Percentiles rank a stretch among this genome's conserved stretches.
These are phyloP conservation scores for Oryza australiensis DNA, from an alignment of 176 grass and related monocot species.

Conservation along the genomic window DNA sequence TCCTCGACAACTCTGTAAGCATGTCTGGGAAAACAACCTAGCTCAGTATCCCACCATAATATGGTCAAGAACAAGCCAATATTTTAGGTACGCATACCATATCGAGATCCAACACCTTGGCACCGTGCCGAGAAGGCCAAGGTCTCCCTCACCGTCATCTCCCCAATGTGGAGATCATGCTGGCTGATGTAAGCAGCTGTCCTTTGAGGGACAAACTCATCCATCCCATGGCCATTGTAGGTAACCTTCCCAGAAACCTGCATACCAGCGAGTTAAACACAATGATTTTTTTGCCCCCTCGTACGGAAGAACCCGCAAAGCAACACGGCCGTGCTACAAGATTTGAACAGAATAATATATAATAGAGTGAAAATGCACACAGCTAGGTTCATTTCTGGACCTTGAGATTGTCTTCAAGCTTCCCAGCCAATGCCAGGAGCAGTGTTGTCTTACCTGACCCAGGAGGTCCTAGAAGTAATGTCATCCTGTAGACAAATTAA, in stretches of 20 bases:
- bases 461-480: constrained; percentile 73
- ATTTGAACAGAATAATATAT: not conserved
- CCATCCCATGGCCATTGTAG: constrained; percentile 83
- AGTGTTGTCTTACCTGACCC: constrained; percentile 84
- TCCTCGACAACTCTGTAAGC: not conserved
- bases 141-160: constrained; percentile 96
- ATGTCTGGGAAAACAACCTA: constrained; percentile 41
- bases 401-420: constrained; percentile 65
- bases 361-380: not conserved
- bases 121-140: constrained; percentile 74
- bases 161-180: constrained; percentile 83
- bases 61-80: not conserved
- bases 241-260: constrained; percentile 57
- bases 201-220: constrained; percentile 81
- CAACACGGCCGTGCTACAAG: not conserved
- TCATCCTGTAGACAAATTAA: constrained; percentile 55
- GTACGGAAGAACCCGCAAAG: not conserved
- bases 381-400: constrained; percentile 3
- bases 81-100: constrained; percentile 43
- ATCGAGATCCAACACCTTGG: constrained; percentile 81
- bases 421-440: constrained; percentile 75
- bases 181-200: constrained; percentile 91
- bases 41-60: constrained; percentile 14
- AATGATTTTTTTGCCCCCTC: no score
- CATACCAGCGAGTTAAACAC: not conserved